phyloP scores from a whole-genome alignment of 148 eudicot genomes.

The Euryodendron excelsum region DNA sequence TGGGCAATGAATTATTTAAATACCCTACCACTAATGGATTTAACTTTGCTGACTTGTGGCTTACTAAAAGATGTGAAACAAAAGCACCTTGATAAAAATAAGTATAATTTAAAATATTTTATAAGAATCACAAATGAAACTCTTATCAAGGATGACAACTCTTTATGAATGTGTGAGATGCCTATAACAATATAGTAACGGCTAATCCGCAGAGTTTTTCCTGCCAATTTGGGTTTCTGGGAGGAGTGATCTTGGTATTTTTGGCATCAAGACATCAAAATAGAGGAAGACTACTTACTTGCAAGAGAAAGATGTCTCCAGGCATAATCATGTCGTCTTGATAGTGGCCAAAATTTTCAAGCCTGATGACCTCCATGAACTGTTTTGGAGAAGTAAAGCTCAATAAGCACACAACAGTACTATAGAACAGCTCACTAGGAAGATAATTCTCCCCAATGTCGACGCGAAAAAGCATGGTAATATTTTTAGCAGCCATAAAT shows the following conservation, averaged over 20 bases:
- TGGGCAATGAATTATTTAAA: no score
- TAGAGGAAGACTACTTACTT: slow-evolving; percentile 40
- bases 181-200: background rate
- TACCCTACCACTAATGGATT: background rate
- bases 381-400: slow-evolving; percentile 25
- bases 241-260: background rate
- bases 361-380: slow-evolving; percentile 91
- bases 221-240: background rate
- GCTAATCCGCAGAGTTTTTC: background rate
- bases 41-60: background rate
- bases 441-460: background rate
- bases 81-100: background rate
- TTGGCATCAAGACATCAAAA: background rate
- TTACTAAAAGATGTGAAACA: background rate
- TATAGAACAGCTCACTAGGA: background rate
- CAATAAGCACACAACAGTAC: slow-evolving; percentile 3
- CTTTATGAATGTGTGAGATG: background rate
- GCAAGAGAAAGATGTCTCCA: slow-evolving; percentile 76
- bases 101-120: no score
- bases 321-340: slow-evolving; percentile 81
- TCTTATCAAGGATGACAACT: background rate
- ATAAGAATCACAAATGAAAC: no score
- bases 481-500: background rate
- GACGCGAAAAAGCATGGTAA: no score
- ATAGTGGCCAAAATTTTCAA: slow-evolving; percentile 72